A percentile compares a stretch with the other conserved stretches of the same genome.
Evolutionary conservation across 176 grass and related monocot genomes (phyloP).

Genomic region (Oryza meyeriana): DNA sequence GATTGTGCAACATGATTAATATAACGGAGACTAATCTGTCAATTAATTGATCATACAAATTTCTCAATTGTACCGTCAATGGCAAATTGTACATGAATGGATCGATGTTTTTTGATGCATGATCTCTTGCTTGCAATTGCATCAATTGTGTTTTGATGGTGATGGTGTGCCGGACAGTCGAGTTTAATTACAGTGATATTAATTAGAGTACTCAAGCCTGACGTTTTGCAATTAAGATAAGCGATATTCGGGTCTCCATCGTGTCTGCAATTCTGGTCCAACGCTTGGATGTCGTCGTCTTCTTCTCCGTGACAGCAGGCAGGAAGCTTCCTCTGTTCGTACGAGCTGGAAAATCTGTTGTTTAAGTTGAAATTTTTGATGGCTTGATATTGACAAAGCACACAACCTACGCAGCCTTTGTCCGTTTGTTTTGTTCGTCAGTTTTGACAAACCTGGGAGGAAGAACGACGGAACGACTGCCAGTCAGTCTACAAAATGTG

Average conservation of each 20-base stretch:
- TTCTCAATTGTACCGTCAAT: neutral
- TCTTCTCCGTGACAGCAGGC: neutral
- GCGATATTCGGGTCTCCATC: neutral
- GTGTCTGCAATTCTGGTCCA: too few relatives aligned
- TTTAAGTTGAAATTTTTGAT: neutral
- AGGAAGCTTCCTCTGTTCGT: slow-evolving; percentile 21
- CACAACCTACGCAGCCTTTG: neutral
- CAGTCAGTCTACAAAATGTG: neutral
- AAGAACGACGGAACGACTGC: neutral
- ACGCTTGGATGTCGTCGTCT: neutral
- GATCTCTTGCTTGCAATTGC: neutral
- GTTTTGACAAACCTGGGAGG: neutral
- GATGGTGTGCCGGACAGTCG: too few relatives aligned
- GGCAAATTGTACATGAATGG: neutral
- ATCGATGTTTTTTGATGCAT: neutral
- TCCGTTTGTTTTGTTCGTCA: neutral
- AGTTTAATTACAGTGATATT: too few relatives aligned
- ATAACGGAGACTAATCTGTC: slow-evolving; percentile 34
- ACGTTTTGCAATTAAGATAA: neutral
- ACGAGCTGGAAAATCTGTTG: neutral
- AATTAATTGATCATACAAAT: neutral
- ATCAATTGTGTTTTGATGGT: neutral
- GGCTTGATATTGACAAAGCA: slow-evolving; percentile 1
- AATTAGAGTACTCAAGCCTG: too few relatives aligned
- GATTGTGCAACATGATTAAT: slow-evolving; percentile 22